phyloP scores from a whole-genome alignment of 441 rosid genomes.

The Dalechampia spathulata region DNA sequence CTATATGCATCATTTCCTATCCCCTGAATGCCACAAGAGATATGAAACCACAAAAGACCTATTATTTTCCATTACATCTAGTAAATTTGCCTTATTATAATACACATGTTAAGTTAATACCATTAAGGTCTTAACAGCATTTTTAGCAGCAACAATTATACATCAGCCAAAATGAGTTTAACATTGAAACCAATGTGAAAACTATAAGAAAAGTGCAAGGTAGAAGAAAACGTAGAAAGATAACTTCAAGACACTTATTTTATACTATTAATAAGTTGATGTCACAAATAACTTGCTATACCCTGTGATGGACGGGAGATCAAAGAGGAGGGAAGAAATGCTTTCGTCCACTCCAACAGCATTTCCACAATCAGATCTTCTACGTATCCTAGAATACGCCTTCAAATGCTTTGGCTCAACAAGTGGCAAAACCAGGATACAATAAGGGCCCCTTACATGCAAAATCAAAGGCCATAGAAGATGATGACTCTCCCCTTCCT shows the following conservation, averaged over 20 bases:
- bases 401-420: constrained; percentile 65
- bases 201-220: neutral
- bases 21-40: constrained; percentile 1
- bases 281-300: constrained; percentile 46
- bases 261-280: neutral
- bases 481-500: constrained; percentile 36
- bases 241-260: neutral
- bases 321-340: constrained; percentile 76
- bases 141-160: neutral
- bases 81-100: neutral
- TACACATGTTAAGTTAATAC: neutral
- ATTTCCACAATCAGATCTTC: constrained; percentile 75
- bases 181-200: neutral
- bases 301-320: constrained; percentile 94
- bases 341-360: constrained; percentile 58
- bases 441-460: constrained; percentile 57
- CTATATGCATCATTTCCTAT: neutral
- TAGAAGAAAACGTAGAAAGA: neutral
- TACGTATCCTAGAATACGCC: constrained; percentile 42
- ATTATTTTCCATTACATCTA: neutral
- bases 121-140: neutral
- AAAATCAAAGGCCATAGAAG: constrained; percentile 74
- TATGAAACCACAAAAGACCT: neutral
- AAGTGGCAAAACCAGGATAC: constrained; percentile 62
- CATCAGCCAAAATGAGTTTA: neutral